Conservation (phyloP, 352 stramenopile species). For the Pythium coloratum region DNA sequence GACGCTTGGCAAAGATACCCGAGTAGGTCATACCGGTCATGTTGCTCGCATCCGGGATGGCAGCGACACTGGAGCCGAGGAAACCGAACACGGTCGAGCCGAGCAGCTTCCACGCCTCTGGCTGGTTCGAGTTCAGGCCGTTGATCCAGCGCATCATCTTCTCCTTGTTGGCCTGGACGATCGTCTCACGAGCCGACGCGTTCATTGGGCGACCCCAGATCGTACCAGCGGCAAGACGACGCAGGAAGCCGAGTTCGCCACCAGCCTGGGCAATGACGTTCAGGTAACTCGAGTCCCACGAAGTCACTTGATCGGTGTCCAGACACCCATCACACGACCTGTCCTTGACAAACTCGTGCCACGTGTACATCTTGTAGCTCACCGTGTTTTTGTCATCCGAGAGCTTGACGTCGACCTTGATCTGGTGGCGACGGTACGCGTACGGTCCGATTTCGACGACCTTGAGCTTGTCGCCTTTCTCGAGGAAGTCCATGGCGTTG, state of each 20-base stretch:
- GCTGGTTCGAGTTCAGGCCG: constrained; percentile 73
- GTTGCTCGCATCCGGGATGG: constrained; percentile 36
- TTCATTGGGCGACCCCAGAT: constrained; percentile 33
- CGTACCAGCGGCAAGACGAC: constrained; percentile 38
- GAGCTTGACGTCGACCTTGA: constrained; percentile 62
- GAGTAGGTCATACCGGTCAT: constrained; percentile 72
- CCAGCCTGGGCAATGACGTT: constrained; percentile 61
- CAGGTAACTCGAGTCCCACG: constrained; percentile 64
- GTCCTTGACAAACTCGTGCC: constrained; percentile 51
- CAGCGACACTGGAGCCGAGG: constrained; percentile 42
- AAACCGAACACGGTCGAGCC: constrained; percentile 39
- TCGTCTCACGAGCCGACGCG: constrained; percentile 5
- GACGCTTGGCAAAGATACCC: constrained; percentile 59
- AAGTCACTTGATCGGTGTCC: constrained; percentile 54
- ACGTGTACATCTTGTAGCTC: constrained; percentile 79
- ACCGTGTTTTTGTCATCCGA: constrained; percentile 48
- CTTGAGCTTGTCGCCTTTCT: constrained; percentile 49
- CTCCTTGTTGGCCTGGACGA: constrained; percentile 30
- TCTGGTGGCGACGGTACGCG: constrained; percentile 61
- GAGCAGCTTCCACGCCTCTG: constrained; percentile 50
- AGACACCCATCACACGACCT: constrained; percentile 51
- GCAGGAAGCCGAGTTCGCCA: constrained; percentile 59
- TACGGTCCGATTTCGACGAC: constrained; percentile 70
- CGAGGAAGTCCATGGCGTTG: constrained; percentile 62
- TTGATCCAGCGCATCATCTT: constrained; percentile 79